Evolutionary conservation across 1,139 yeast genomes (phyloP).

Genomic region (Pichia inconspicua): DNA sequence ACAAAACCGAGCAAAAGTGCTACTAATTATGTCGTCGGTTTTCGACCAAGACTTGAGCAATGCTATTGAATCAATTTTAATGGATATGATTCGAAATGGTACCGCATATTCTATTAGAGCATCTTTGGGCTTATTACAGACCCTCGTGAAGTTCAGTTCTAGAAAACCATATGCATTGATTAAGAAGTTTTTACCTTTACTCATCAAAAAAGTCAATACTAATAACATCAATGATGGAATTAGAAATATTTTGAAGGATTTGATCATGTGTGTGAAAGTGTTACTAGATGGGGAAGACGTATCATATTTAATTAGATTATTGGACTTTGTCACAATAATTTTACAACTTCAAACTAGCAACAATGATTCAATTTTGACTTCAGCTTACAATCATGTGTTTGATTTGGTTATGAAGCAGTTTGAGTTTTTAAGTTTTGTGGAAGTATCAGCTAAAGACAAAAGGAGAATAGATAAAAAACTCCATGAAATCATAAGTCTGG

Average conservation of each 20-base stretch:
- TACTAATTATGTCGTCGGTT: conserved; percentile 23
- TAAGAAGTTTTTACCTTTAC: conserved; percentile 13
- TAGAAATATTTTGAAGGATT: conserved; percentile 4
- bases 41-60: conserved; percentile 24
- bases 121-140: conserved; percentile 7
- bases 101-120: conserved; percentile 9
- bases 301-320: conserved; percentile 10
- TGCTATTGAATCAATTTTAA: conserved; percentile 18
- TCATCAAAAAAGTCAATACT: conserved; percentile 16
- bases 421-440: conserved; percentile 8
- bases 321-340: conserved; percentile 12
- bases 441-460: conserved; percentile 6
- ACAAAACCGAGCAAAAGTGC: conserved; percentile 24
- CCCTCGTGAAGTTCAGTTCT: conserved; percentile 10
- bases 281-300: conserved; percentile 11
- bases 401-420: conserved; percentile 5
- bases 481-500: conserved; percentile 1
- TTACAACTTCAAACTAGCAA: conserved; percentile 1
- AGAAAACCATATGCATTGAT: conserved; percentile 18
- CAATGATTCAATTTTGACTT: not conserved
- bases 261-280: conserved; percentile 4
- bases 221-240: conserved; percentile 4
- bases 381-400: conserved; percentile 1
- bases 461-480: conserved; percentile 6
- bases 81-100: conserved; percentile 16